Conservation (phyloP, 345 rosid genomes). For the Salix brachista region DNA sequence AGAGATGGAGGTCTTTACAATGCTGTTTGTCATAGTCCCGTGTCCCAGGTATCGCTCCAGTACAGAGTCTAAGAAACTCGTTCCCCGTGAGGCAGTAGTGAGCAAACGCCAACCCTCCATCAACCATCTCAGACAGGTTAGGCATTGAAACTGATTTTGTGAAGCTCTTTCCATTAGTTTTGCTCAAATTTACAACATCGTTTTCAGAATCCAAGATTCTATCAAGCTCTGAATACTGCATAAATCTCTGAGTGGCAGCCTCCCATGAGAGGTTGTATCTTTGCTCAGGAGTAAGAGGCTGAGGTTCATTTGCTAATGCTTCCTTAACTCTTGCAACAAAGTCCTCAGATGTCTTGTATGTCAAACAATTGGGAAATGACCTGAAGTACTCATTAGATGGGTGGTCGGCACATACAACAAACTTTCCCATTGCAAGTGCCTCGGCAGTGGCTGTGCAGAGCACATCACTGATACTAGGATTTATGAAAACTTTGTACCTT, state of each 20-base stretch:
- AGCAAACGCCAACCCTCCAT: conserved; percentile 85
- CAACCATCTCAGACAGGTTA: conserved; percentile 54
- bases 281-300: conserved; percentile 77
- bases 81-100: conserved; percentile 85
- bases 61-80: conserved; percentile 73
- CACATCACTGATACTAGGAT: conserved; percentile 94
- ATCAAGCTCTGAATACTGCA: conserved; percentile 76
- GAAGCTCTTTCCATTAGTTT: conserved; percentile 24
- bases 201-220: conserved; percentile 38
- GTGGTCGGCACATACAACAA: conserved; percentile 93
- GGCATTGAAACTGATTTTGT: conserved; percentile 57
- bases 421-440: conserved; percentile 98
- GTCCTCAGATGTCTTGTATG: conserved; percentile 83
- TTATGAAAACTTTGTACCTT: conserved; percentile 98
- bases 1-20: conserved; percentile 73
- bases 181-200: conserved; percentile 10
- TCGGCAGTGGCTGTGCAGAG: conserved; percentile 99
- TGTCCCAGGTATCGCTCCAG: conserved; percentile 82
- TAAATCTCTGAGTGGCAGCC: conserved; percentile 91
- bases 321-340: conserved; percentile 77
- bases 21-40: conserved; percentile 80
- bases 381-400: conserved; percentile 97
- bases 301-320: conserved; percentile 82
- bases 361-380: conserved; percentile 88
- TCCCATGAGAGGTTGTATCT: conserved; percentile 89